Percentiles rank a stretch among this genome's conserved stretches.
Conservation (phyloP, 441 rosid species). For the Gossypium gossypioides region DNA sequence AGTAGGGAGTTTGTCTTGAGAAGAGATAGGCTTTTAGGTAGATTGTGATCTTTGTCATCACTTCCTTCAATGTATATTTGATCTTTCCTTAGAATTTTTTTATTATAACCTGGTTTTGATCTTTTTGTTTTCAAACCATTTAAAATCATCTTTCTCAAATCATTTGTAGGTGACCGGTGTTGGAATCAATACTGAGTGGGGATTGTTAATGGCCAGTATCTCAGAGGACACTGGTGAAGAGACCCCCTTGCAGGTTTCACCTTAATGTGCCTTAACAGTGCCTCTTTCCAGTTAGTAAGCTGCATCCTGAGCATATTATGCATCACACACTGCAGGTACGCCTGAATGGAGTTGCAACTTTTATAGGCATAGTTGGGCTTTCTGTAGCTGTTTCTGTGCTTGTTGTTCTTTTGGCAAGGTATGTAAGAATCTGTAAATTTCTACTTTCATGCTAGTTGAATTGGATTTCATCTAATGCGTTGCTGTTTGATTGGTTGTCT, state of each 20-base stretch:
- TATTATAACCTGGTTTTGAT: not conserved
- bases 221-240: slow-evolving; percentile 98
- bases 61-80: not conserved
- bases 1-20: not conserved
- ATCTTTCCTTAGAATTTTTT: slow-evolving; percentile 1
- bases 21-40: not conserved
- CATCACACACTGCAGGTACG: slow-evolving; percentile 52
- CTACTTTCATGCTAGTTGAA: slow-evolving; percentile 9
- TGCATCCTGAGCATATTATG: slow-evolving; percentile 7
- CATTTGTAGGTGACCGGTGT: slow-evolving; percentile 77
- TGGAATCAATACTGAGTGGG: slow-evolving; percentile 98
- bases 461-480: slow-evolving; percentile 2
- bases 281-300: not conserved
- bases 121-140: not conserved
- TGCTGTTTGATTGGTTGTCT: slow-evolving; percentile 15
- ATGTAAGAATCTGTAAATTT: slow-evolving; percentile 13
- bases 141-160: not conserved
- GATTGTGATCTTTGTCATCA: not conserved
- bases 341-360: slow-evolving; percentile 92
- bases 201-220: slow-evolving; percentile 91
- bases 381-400: slow-evolving; percentile 70
- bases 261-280: slow-evolving; percentile 6
- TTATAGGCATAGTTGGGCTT: slow-evolving; percentile 88
- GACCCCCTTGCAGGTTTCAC: slow-evolving; percentile 87
- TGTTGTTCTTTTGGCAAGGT: slow-evolving; percentile 74